phyloP scores from a whole-genome alignment of 2,329 filamentous ascomycete genomes.

The Botrytis cinerea region DNA sequence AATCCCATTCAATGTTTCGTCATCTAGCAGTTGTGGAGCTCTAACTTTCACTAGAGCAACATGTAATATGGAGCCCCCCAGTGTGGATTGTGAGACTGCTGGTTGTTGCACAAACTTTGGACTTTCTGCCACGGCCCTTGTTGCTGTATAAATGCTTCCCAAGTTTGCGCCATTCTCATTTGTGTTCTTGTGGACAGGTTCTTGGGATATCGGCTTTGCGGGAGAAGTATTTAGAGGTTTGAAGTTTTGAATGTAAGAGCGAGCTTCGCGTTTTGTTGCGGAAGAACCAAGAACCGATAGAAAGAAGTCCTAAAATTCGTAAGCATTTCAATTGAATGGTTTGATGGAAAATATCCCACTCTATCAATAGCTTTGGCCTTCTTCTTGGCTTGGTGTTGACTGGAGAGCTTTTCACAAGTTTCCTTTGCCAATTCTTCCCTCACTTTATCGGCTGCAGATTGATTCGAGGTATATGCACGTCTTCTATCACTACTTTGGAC shows the following conservation, averaged over 20 bases:
- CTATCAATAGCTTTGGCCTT: constrained; percentile 51
- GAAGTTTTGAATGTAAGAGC: constrained; percentile 87
- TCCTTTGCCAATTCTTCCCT: constrained; percentile 37
- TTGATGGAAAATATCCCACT: constrained; percentile 42
- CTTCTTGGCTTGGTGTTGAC: constrained; percentile 47
- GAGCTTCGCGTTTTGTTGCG: constrained; percentile 89
- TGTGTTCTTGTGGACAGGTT: constrained; percentile 33
- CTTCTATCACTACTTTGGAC: constrained; percentile 10
- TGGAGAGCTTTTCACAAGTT: constrained; percentile 37
- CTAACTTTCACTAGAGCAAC: constrained; percentile 85
- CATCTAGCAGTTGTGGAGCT: constrained; percentile 68
- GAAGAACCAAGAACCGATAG: constrained; percentile 84
- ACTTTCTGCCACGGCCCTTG: constrained; percentile 56
- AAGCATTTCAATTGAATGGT: constrained; percentile 17
- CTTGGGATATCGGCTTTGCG: constrained; percentile 17
- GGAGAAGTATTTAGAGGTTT: constrained; percentile 48
- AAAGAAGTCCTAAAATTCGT: constrained; percentile 71
- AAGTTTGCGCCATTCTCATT: constrained; percentile 56
- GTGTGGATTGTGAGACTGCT: constrained; percentile 35
- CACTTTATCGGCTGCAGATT: constrained; percentile 30
- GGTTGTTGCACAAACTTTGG: constrained; percentile 60
- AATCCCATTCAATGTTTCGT: constrained; percentile 70
- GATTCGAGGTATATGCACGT: constrained; percentile 26
- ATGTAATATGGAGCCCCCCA: constrained; percentile 54
- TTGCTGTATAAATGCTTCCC: constrained; percentile 59